Evolutionary conservation across 1,284 basidiomycete genomes (phyloP).

Genomic region (Pholiota adiposa): DNA sequence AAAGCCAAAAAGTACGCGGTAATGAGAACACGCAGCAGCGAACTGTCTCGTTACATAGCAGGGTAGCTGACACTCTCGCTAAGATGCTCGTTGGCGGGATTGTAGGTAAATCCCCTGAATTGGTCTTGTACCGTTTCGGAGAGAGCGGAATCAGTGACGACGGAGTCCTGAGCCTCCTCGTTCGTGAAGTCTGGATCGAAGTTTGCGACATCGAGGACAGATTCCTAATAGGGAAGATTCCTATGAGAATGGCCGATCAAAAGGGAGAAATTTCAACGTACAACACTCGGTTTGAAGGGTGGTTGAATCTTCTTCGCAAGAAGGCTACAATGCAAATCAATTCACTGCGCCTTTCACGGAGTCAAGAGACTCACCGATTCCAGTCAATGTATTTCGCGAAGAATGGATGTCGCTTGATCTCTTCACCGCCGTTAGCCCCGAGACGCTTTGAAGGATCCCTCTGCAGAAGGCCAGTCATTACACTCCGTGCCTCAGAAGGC

Average conservation of each 20-base stretch:
- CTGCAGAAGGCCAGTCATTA: constrained; percentile 88
- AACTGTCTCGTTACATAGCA: constrained; percentile 29
- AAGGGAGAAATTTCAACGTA: constrained; percentile 44
- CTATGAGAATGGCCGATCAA: not conserved
- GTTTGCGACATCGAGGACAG: constrained; percentile 84
- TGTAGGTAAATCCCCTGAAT: constrained; percentile 88
- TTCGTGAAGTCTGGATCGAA: constrained; percentile 96
- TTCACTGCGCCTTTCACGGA: not conserved
- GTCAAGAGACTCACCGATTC: constrained; percentile 53
- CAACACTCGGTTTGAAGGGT: constrained; percentile 97
- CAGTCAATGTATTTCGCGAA: constrained; percentile 96
- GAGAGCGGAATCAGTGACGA: constrained; percentile 90
- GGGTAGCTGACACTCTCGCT: constrained; percentile 76
- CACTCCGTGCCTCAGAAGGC: constrained; percentile 84
- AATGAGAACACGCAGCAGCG: not conserved
- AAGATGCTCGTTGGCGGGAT: constrained; percentile 79
- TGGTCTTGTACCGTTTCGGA: constrained; percentile 95
- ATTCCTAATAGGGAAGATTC: constrained; percentile 58
- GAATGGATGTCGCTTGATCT: constrained; percentile 97
- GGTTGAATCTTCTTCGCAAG: constrained; percentile 97
- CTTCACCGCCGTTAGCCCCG: constrained; percentile 92
- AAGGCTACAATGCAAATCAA: constrained; percentile 55
- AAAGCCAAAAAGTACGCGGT: not conserved
- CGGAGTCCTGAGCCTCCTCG: constrained; percentile 91
- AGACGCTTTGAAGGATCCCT: constrained; percentile 88